Evolutionary conservation across 2,329 filamentous ascomycete genomes (phyloP).

Genomic region (Trichophyton simii): DNA sequence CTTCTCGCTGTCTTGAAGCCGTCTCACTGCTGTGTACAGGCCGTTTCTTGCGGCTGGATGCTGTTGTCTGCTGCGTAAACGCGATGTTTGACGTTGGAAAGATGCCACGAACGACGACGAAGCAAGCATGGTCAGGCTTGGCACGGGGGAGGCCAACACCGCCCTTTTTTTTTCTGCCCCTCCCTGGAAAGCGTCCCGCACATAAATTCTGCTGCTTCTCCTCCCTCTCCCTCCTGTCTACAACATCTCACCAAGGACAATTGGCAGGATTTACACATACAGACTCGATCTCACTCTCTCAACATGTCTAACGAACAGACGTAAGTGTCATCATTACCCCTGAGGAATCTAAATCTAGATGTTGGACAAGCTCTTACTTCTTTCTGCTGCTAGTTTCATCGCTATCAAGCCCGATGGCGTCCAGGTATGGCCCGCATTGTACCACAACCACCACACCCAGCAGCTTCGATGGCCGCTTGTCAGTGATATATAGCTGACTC

Average conservation of each 20-base stretch:
- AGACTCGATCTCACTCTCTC: constrained; percentile 23
- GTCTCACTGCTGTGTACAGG: not conserved
- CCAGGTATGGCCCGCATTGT: constrained; percentile 55
- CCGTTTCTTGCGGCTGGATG: not conserved
- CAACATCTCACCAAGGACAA: not conserved
- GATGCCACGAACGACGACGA: not conserved
- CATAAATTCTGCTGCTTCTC: constrained; percentile 15
- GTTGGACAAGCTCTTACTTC: constrained; percentile 11
- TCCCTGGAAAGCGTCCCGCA: not conserved
- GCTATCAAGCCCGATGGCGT: constrained; percentile 99
- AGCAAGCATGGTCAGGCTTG: not conserved
- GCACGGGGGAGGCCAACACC: not conserved
- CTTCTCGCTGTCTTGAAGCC: not conserved
- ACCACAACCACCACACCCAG: not conserved
- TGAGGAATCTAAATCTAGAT: not conserved
- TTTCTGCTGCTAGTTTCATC: constrained; percentile 66
- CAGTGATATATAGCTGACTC: not conserved
- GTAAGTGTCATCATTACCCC: constrained; percentile 43
- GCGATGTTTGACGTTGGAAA: not conserved
- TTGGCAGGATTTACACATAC: not conserved
- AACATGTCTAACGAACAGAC: constrained; percentile 76
- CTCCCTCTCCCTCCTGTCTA: constrained; percentile 25
- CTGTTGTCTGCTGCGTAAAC: not conserved
- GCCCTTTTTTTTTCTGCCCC: not conserved
- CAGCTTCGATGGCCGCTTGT: not conserved